Evolutionary conservation across 2,329 filamentous ascomycete genomes (phyloP), one percentile per base, ranked within the genome.

Genomic region (Talaromyces atroroseus): DNA sequence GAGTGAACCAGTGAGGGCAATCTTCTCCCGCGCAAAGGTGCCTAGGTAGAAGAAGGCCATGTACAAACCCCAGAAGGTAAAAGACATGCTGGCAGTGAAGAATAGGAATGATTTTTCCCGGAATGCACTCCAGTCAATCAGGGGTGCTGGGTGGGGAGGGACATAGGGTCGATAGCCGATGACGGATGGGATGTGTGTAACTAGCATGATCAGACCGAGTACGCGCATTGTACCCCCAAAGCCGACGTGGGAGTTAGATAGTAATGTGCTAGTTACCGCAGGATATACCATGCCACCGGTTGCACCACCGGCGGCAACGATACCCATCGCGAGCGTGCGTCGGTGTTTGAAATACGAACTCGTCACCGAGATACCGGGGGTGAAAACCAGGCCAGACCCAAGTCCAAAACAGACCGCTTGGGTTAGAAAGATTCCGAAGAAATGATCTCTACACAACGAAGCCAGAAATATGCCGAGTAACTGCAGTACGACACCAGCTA

Each of bases 401-500:
- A 49, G 1, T 76, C 78, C 42, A 68, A 65, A 38, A 65, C 72
- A 56, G 2, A 79, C 54, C 0, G 71, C 77, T 54, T 80, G 77
- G 0, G 74, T 64, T 2, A 82, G 70, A 26, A 81, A 71, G 0
- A 81, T 67, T 61, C 80, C 76, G 71, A 74, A 80, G 61, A 79
- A 80, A 18, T 63, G 59, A 16, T 38, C 2, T 0, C 64, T 74
- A 7, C 70, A 64, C 0, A 78, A 65, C 42, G 75, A 78, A 6
- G 77, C 76, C 61, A 73, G 71, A 60, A 80, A 75, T 36, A 76
- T 71, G 6, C 78, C 78, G 0, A 77, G 38, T 0, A 78, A 60
- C 7, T 67, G 62, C 10, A 77, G 50, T 5, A 73, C 54, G 38
- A 71, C 59, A 1, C 70, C 70, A 10, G 54, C 12, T 2, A 65